Conservation (phyloP, 148 eudicot species). For the Hydrangea macrophylla region DNA sequence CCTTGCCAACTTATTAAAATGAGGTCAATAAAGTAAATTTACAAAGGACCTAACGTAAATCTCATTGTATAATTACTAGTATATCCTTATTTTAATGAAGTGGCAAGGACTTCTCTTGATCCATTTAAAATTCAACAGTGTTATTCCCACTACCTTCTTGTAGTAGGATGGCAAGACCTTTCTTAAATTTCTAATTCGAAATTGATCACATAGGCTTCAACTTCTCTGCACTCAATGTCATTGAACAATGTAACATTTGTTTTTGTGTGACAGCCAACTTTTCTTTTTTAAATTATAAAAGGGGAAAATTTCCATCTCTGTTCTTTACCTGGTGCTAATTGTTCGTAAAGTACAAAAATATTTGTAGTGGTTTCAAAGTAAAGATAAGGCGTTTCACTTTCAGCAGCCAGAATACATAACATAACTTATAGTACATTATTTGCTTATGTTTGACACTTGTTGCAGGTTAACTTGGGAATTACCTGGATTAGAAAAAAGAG, state of each 20-base stretch:
- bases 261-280: background rate
- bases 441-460: constrained; percentile 6
- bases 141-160: too few relatives aligned
- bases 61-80: too few relatives aligned
- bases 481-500: constrained; percentile 9
- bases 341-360: background rate
- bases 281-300: background rate
- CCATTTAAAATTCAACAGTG: too few relatives aligned
- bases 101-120: too few relatives aligned
- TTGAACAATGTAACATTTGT: background rate
- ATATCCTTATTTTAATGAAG: too few relatives aligned
- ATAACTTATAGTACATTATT: background rate
- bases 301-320: background rate
- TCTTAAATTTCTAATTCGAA: too few relatives aligned
- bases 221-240: background rate
- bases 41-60: too few relatives aligned
- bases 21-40: too few relatives aligned
- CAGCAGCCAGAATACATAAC: background rate
- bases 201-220: background rate
- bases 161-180: too few relatives aligned
- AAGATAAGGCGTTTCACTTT: constrained; percentile 7
- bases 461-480: constrained; percentile 16
- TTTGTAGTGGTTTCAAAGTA: background rate
- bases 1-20: too few relatives aligned
- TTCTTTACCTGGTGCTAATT: background rate